Base-by-base conservation (phyloP, 768 basidiomycete species). In the Phanerochaete sordida region DNA sequence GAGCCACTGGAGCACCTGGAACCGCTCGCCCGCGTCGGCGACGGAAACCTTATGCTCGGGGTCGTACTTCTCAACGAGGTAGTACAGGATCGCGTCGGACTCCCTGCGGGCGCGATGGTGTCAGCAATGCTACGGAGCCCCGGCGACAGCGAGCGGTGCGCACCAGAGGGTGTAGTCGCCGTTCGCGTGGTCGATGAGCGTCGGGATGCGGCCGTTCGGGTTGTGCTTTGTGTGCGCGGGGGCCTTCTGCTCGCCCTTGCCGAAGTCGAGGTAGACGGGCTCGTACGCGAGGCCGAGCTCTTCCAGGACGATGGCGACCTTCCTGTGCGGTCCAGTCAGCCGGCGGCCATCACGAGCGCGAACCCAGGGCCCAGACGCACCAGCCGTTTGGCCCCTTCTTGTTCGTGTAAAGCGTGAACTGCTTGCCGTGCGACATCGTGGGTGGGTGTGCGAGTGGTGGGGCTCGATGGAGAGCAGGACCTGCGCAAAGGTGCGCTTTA, bases 11-110 rank as follows among this genome's bases (percentile, higher is more conserved):
- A 74, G 59, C 47, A 64, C 51, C 13, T n/a, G 15, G 56, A 35
- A 59, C 62, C 66, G 63, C 9, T 66, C 67, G 21, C 60, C 59
- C 3, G 35, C 50, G 45, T 48, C 57, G 3, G 50, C 24, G 21
- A 64, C 60, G 28, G 64, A 64, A 45, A 70, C 51, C 69, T 74
- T 76, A 68, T 71, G 64, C 33, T 78, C 77, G n/a, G 60, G 65
- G 68, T 83, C 81, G 63, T 80, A 81, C 57, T 72, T 69, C 60
- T 78, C 75, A n/a, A 68, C 68, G 47, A 81, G 69, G 68, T 79
- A 81, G 9, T 76, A 64, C 35, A 80, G 56, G 62, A 81, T 78
- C 49, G 78, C 78, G 50, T 72, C 71, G 26, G 71, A 70, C 62
- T 76, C 75, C 65, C 69, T 62, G 45, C 6, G n/a, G n/a, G n/a